phyloP scores from a whole-genome alignment of 1,139 yeast genomes.

The Blastobotrys proliferans region DNA sequence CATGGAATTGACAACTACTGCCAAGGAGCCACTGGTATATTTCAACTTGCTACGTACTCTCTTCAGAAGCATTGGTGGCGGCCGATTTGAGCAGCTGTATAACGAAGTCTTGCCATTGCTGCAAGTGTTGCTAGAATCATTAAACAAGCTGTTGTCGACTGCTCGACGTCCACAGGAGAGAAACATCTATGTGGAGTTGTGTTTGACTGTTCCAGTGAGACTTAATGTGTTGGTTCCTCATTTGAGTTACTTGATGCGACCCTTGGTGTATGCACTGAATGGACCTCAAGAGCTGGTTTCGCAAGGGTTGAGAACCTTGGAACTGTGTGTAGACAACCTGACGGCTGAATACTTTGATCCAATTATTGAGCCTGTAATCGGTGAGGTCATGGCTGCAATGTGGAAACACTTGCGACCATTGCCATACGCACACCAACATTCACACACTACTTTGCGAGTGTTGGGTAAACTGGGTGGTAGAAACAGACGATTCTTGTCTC shows the following conservation, averaged over 20 bases:
- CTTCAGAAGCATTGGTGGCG: constrained; percentile 94
- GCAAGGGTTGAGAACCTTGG: constrained; percentile 91
- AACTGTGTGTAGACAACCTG: constrained; percentile 92
- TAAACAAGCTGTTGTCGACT: constrained; percentile 76
- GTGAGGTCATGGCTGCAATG: constrained; percentile 86
- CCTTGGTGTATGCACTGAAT: constrained; percentile 83
- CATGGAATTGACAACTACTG: constrained; percentile 74
- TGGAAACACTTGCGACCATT: constrained; percentile 90
- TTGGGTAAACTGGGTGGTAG: constrained; percentile 96
- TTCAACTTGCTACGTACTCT: constrained; percentile 83
- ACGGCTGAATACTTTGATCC: constrained; percentile 98
- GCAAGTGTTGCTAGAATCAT: constrained; percentile 78
- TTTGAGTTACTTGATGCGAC: constrained; percentile 79
- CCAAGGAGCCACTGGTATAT: constrained; percentile 87
- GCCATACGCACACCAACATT: constrained; percentile 86
- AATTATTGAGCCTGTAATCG: constrained; percentile 90
- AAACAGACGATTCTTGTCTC: constrained; percentile 76
- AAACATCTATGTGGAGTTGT: constrained; percentile 88
- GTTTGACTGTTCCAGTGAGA: constrained; percentile 93
- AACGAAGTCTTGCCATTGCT: constrained; percentile 89
- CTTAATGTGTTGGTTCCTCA: constrained; percentile 92
- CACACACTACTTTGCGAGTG: constrained; percentile 90
- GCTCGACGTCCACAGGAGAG: constrained; percentile 88
- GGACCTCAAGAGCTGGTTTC: constrained; percentile 89
- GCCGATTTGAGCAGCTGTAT: constrained; percentile 85